A percentile compares a stretch with the other conserved stretches of the same genome.
Conservation (phyloP, 1,284 basidiomycete species). For the Tremellales sp. region DNA sequence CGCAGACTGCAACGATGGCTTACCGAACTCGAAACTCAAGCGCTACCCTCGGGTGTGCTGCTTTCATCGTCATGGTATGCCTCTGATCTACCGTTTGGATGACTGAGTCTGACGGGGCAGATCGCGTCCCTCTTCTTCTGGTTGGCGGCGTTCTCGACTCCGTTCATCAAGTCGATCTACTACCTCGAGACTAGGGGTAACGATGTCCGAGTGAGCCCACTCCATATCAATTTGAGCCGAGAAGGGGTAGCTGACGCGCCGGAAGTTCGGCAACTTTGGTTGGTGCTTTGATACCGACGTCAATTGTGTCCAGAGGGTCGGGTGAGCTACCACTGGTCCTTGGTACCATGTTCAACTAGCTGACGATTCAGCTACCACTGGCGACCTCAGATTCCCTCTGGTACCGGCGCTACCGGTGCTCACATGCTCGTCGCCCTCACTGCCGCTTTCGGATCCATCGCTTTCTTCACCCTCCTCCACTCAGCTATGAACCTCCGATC, state of each 20-base stretch:
- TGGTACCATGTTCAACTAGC: neutral
- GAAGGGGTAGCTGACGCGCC: neutral
- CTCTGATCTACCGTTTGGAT: neutral
- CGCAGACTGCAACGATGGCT: constrained; percentile 3
- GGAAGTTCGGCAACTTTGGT: constrained; percentile 34
- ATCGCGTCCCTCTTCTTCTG: constrained; percentile 39
- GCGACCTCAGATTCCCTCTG: constrained; percentile 21
- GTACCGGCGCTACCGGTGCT: constrained; percentile 26
- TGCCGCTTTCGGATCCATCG: constrained; percentile 29
- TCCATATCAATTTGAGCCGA: neutral
- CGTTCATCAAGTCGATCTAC: constrained; percentile 31
- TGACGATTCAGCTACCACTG: constrained; percentile 21
- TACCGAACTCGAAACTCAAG: constrained; percentile 9
- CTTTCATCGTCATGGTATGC: constrained; percentile 26
- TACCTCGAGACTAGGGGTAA: constrained; percentile 28
- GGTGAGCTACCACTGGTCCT: constrained; percentile 21
- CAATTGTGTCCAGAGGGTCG: constrained; percentile 19
- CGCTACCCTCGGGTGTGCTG: constrained; percentile 18
- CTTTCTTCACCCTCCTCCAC: constrained; percentile 24
- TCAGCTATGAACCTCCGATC: constrained; percentile 16
- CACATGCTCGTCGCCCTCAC: constrained; percentile 38
- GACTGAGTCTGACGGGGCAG: constrained; percentile 6
- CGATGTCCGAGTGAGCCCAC: constrained; percentile 17
- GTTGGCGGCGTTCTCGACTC: constrained; percentile 33
- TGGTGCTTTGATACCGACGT: constrained; percentile 14